Percentiles rank a stretch among this genome's conserved stretches.
phyloP scores from a whole-genome alignment of 2,329 filamentous ascomycete genomes.

The Epichloe gansuensis region DNA sequence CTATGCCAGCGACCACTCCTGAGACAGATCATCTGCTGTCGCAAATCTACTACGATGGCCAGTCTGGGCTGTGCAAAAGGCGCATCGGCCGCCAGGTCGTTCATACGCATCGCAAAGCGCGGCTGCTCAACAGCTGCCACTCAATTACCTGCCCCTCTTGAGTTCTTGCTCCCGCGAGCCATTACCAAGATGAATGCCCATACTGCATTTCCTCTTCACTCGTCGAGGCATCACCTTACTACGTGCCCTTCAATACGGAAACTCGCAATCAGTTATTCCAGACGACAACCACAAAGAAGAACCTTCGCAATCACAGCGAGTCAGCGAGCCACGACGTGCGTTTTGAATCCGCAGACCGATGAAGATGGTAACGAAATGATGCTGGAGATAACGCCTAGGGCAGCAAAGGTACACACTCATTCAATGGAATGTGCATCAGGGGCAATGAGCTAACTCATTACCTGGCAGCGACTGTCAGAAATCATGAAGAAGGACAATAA shows the following conservation, averaged over 20 bases:
- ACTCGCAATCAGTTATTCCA: background rate
- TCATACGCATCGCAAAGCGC: conserved; percentile 29
- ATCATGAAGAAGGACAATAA: conserved; percentile 65
- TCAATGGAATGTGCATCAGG: background rate
- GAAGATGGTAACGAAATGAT: conserved; percentile 76
- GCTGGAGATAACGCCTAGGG: conserved; percentile 73
- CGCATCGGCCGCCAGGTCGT: conserved; percentile 26
- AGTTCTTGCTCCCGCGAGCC: conserved; percentile 28
- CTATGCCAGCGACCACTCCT: background rate
- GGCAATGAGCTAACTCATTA: background rate
- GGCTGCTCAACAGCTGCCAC: conserved; percentile 17
- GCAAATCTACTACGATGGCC: conserved; percentile 15
- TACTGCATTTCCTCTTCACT: background rate
- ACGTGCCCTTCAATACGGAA: background rate
- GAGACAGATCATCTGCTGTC: background rate
- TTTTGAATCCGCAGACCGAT: conserved; percentile 63
- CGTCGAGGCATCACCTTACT: background rate
- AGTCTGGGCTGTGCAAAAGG: conserved; percentile 24
- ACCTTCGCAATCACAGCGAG: conserved; percentile 27
- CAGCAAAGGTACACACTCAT: conserved; percentile 52
- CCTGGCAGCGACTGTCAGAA: conserved; percentile 52
- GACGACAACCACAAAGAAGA: conserved; percentile 7
- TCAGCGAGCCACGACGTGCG: conserved; percentile 32
- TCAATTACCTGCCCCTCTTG: conserved; percentile 18
- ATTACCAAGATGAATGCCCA: background rate